Percentiles rank a stretch among this genome's conserved stretches.
phyloP scores from a whole-genome alignment of 1,139 yeast species.

The Blastobotrys niveus region DNA sequence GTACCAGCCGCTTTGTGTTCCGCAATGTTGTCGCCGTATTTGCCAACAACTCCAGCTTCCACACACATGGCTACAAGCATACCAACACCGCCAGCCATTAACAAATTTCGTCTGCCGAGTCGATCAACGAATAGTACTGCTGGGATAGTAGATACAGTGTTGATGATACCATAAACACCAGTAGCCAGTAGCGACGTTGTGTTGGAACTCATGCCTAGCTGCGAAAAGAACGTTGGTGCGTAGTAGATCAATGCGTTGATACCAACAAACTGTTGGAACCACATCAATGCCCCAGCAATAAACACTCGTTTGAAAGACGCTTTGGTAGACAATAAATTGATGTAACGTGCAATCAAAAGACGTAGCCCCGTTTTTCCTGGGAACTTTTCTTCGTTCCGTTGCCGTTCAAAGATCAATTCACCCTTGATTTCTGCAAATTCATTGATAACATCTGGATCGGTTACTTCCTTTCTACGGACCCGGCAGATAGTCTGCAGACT shows the following conservation, averaged over 20 bases:
- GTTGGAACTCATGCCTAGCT: slow-evolving; percentile 46
- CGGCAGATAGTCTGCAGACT: slow-evolving; percentile 39
- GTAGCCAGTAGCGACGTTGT: slow-evolving; percentile 41
- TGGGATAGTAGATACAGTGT: slow-evolving; percentile 30
- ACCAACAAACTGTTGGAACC: slow-evolving; percentile 70
- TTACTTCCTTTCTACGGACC: slow-evolving; percentile 21
- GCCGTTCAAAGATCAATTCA: slow-evolving; percentile 39
- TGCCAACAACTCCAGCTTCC: slow-evolving; percentile 31
- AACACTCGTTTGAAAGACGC: slow-evolving; percentile 44
- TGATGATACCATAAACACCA: slow-evolving; percentile 32
- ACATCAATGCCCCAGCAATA: slow-evolving; percentile 44
- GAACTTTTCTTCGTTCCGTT: slow-evolving; percentile 35
- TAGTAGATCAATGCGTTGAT: slow-evolving; percentile 62
- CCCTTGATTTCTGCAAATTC: slow-evolving; percentile 41
- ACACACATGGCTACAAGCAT: slow-evolving; percentile 38
- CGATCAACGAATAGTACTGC: slow-evolving; percentile 49
- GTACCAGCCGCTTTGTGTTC: slow-evolving; percentile 13
- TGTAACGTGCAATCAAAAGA: slow-evolving; percentile 30
- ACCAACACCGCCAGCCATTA: slow-evolving; percentile 47
- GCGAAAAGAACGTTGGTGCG: slow-evolving; percentile 54
- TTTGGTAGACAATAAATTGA: not conserved
- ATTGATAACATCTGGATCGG: slow-evolving; percentile 38
- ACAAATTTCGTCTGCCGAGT: slow-evolving; percentile 49
- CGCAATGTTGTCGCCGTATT: slow-evolving; percentile 22
- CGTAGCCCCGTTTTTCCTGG: slow-evolving; percentile 35